Base-by-base conservation (phyloP, 257 asterid genomes). In the Catharanthus roseus region DNA sequence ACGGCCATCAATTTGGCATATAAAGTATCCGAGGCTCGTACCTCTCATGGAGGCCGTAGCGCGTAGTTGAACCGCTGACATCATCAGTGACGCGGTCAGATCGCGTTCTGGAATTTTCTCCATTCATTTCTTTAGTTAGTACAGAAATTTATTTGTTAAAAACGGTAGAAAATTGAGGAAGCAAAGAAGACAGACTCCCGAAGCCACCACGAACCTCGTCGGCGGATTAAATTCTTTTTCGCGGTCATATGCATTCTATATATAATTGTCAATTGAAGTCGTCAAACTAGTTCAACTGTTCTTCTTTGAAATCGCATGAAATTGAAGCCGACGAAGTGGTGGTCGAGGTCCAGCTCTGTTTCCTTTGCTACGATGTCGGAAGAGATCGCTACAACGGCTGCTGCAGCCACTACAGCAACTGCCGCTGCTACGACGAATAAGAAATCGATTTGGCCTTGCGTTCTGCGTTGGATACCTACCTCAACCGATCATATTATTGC, bases 391-490 rank as follows among this genome's bases (percentile, higher is more conserved):
- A 50, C 88, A 16, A 68, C 92, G 11, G 21, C 73, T 34, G 47
- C 81, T 3, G 45, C 73, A 1, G 77, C 73, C 33, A 55, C 77
- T 49, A 73, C 42, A 3, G 42, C 70, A 7, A 54, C 83, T 31
- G 62, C 79, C 13, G 34, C 78, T 13, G 69, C 81, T 53, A 24
- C 74, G 6, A 66, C 71, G 2, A 79, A 74, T 74, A 80, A 72
- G 51, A 76, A 83, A 50, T 82, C 90, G 11, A 71, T 81, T 3
- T 91, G 97, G 99, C 95, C 96, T 5, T 74, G 90, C 10, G 39
- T 79, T 39, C 80, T 91, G 54, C 96, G 97, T 1, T 93, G 99
- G 99, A 81, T 88, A 64, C 97, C 99, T 18, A 88, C 99, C 77
- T 93, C 99, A 72, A 85, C 96, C 79, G 95, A 89, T 47, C 96